Percentiles rank a stretch among this genome's conserved stretches.
These are phyloP conservation scores for Hyparrhenia diplandra DNA, from an alignment of 176 grass and related monocot species.

Conservation along the genomic window DNA sequence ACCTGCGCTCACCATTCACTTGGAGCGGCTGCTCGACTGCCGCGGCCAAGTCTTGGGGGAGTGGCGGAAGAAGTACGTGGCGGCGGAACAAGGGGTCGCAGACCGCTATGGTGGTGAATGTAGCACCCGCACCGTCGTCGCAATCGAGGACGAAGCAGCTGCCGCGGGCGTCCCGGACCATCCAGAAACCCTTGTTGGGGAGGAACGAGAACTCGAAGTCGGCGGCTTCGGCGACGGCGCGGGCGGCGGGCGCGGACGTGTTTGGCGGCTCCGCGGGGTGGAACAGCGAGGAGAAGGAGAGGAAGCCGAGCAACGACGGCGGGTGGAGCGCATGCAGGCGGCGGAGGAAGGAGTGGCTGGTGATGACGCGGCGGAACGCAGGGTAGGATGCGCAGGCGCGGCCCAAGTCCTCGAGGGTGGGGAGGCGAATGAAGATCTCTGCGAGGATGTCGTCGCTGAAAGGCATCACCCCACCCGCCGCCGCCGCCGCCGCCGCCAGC, in stretches of 20 bases:
- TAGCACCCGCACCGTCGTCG: neutral
- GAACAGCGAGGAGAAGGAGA: neutral
- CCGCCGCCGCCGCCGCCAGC: too few relatives aligned
- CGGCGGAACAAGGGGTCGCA: constrained; percentile 29
- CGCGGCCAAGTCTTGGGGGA: neutral
- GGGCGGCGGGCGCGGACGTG: neutral
- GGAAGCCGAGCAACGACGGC: constrained; percentile 13
- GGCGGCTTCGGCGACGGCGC: neutral
- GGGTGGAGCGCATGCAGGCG: constrained; percentile 23
- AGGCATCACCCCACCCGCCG: too few relatives aligned
- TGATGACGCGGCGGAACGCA: constrained; percentile 4
- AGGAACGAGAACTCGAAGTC: constrained; percentile 34
- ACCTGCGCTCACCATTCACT: neutral
- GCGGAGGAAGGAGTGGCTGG: constrained; percentile 17
- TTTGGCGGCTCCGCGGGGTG: neutral
- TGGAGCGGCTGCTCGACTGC: neutral
- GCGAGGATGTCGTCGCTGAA: constrained; percentile 9
- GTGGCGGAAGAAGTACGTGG: neutral
- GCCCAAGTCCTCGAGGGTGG: constrained; percentile 2
- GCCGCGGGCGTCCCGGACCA: constrained; percentile 3
- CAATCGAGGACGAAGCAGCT: constrained; percentile 29
- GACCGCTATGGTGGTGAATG: constrained; percentile 17
- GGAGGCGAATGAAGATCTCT: constrained; percentile 18
- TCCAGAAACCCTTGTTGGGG: neutral
- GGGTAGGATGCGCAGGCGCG: neutral